Percentiles rank a stretch among this genome's conserved stretches.
Evolutionary conservation across 2,329 filamentous ascomycete genomes (phyloP).

Genomic region (Alternaria longipes): DNA sequence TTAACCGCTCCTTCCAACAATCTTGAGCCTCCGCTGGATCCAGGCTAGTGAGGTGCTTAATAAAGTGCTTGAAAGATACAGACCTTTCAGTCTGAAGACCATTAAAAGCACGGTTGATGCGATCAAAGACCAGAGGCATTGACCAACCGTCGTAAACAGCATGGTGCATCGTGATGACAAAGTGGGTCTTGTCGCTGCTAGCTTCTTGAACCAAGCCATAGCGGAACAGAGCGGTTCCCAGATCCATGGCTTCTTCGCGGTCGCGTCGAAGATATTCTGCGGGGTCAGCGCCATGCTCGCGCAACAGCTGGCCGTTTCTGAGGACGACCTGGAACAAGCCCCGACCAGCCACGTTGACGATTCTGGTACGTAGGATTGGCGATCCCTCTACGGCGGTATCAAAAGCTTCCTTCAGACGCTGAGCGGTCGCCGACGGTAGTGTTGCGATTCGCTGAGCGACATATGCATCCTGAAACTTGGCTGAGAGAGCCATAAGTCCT

Average conservation of each 20-base stretch:
- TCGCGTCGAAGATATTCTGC: slow-evolving; percentile 48
- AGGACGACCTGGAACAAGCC: slow-evolving; percentile 53
- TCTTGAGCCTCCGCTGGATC: slow-evolving; percentile 53
- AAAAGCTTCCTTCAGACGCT: slow-evolving; percentile 50
- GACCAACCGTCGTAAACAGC: slow-evolving; percentile 63
- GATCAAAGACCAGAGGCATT: slow-evolving; percentile 49
- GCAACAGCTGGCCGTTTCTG: slow-evolving; percentile 38
- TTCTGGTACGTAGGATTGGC: slow-evolving; percentile 53
- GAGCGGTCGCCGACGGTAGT: slow-evolving; percentile 44
- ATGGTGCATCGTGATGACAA: slow-evolving; percentile 63
- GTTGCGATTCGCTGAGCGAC: slow-evolving; percentile 50
- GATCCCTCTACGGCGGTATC: slow-evolving; percentile 42
- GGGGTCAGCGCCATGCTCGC: slow-evolving; percentile 41
- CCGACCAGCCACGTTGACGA: slow-evolving; percentile 48
- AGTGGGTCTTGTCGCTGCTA: slow-evolving; percentile 44
- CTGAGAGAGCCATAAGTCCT: slow-evolving; percentile 53
- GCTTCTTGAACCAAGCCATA: slow-evolving; percentile 47
- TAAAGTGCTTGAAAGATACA: slow-evolving; percentile 58
- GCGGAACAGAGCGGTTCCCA: slow-evolving; percentile 51
- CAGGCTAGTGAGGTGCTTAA: slow-evolving; percentile 58
- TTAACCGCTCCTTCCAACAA: slow-evolving; percentile 60
- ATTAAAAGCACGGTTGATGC: slow-evolving; percentile 44
- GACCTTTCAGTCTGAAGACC: slow-evolving; percentile 36
- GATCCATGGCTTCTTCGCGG: slow-evolving; percentile 48
- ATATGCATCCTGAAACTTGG: slow-evolving; percentile 50